A percentile compares a stretch with the other conserved stretches of the same genome.
Conservation (phyloP, 768 basidiomycete genomes). For the Russula emetica region DNA sequence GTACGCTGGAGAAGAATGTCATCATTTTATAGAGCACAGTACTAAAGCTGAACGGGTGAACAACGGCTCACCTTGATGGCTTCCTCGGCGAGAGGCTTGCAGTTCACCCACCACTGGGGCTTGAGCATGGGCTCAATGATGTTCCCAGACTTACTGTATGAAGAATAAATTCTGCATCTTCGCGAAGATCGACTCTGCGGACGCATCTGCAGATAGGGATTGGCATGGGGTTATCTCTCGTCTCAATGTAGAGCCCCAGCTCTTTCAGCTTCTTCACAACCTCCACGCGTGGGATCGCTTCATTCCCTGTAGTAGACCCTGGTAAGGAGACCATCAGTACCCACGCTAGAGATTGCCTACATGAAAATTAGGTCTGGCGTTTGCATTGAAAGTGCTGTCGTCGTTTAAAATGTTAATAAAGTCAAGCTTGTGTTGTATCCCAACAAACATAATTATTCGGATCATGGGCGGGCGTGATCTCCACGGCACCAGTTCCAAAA, state of each 20-base stretch:
- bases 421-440: conserved; percentile 76
- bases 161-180: conserved; percentile 7
- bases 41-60: not conserved
- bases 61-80: conserved; percentile 62
- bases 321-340: not conserved
- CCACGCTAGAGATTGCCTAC: conserved; percentile 34
- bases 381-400: conserved; percentile 91
- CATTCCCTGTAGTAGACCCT: conserved; percentile 63
- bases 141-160: conserved; percentile 85
- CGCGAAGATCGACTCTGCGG: not conserved
- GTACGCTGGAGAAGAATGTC: conserved; percentile 57
- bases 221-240: conserved; percentile 96
- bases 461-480: conserved; percentile 98
- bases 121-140: conserved; percentile 92
- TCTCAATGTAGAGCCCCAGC: conserved; percentile 79
- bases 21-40: not conserved
- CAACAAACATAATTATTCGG: conserved; percentile 94
- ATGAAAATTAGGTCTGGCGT: conserved; percentile 76
- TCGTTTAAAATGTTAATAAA: conserved; percentile 96
- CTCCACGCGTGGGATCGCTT: conserved; percentile 89
- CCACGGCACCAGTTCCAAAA: conserved; percentile 97
- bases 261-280: conserved; percentile 84
- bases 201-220: conserved; percentile 86
- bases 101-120: conserved; percentile 99
- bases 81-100: conserved; percentile 85